phyloP scores from a whole-genome alignment of 78 protist species.

The Tieghemostelium lacteum region DNA sequence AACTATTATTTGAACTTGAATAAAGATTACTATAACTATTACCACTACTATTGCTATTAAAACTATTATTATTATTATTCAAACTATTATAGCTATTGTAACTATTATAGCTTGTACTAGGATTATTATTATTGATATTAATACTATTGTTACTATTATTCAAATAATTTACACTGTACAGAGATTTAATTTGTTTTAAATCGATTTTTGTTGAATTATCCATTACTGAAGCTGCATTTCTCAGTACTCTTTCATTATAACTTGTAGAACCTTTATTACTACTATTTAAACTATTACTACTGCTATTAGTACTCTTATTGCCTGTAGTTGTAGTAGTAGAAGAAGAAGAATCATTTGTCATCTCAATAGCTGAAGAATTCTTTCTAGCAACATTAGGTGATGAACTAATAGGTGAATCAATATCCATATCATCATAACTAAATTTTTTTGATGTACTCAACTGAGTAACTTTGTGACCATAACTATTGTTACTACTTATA shows the following conservation, averaged over 20 bases:
- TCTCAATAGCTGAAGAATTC: too few relatives aligned
- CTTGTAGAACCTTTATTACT: too few relatives aligned
- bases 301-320: too few relatives aligned
- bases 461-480: neutral
- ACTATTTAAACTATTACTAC: too few relatives aligned
- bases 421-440: too few relatives aligned
- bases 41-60: neutral
- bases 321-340: too few relatives aligned
- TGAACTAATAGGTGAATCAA: too few relatives aligned
- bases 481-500: neutral
- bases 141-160: constrained; percentile 16
- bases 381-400: too few relatives aligned
- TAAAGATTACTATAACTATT: neutral
- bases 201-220: neutral
- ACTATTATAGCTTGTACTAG: constrained; percentile 1
- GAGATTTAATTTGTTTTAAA: neutral
- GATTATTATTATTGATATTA: constrained; percentile 2
- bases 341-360: too few relatives aligned
- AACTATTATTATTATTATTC: constrained; percentile 4
- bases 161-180: neutral
- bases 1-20: neutral
- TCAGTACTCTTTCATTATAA: neutral
- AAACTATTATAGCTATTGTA: constrained; percentile 11
- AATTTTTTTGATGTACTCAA: too few relatives aligned
- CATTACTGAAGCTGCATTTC: neutral